Base-by-base conservation (phyloP, 257 asterid genomes). In the Nemophila menziesii region DNA sequence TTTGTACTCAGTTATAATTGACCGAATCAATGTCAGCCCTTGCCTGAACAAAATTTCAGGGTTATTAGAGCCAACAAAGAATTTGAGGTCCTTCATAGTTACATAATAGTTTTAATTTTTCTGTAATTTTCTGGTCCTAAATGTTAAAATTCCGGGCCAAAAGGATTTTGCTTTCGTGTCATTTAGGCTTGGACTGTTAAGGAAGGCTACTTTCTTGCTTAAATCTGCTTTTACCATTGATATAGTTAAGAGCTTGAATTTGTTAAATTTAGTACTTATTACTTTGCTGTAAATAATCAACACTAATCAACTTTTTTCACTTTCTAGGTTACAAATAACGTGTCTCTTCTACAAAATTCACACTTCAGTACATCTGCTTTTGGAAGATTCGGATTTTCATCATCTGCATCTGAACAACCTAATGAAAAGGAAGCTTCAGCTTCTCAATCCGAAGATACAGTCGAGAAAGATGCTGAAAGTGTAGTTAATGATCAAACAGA, bases 341-440 rank as follows among this genome's bases (percentile, higher is more conserved):
- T 63, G 27, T 47, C 77, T 14, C 55, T 56, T 48, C 51, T 55
- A 26, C 67, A 58, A 45, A 61, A 55, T 40, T 63, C 78, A 19
- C 33, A 67, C 38, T 58, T 49, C 36, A 56, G 33, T 37, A 54
- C 63, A 37, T 55, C 70, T 56, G 8, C 68, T 15, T 49, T 68
- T 29, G 82, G 73, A 40, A 36, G 69, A 49, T 69, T 64, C 56
- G 58, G 77, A 22, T 55, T 78, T 57, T 78, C 89, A 2, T 73
- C 92, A 33, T 71, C 89, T 54, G 76, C 89, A 49, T 57, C 87
- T 11, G 63, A 75, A 13, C 73, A 68, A 37, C 58, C 63, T 22
- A 51, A 62, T 47, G 75, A 65, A 42, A 74, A 74, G 61, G 84
- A 66, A 38, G 43, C 56, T 11, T 24, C 63, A 38, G 43, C 56